Conservation (phyloP, 2,329 filamentous ascomycete genomes). For the Juglanconis sp. region DNA sequence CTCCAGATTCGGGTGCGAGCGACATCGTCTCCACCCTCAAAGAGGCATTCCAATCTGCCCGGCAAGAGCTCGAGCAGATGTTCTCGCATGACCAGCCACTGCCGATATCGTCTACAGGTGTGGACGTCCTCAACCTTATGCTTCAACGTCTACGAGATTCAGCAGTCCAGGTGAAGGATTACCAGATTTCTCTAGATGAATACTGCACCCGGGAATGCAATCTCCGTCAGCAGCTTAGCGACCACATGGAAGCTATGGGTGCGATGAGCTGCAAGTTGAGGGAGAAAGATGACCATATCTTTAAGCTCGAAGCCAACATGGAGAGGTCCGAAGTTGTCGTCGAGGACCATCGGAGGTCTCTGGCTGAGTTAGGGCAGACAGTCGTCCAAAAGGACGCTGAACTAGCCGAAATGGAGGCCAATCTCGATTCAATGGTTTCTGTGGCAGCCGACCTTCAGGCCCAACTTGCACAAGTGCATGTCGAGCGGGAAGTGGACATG, state of each 20-base stretch:
- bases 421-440: not conserved
- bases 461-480: not conserved
- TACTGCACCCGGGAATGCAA: not conserved
- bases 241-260: not conserved
- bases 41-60: constrained; percentile 5
- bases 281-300: constrained; percentile 1
- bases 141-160: constrained; percentile 1
- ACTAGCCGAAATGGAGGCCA: not conserved
- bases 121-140: not conserved
- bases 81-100: not conserved
- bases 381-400: not conserved
- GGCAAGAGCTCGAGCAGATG: not conserved
- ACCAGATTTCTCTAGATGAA: not conserved
- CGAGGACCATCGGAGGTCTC: not conserved
- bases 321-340: not conserved
- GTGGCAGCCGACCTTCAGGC: not conserved
- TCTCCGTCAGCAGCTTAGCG: not conserved
- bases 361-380: not conserved
- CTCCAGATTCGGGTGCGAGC: not conserved
- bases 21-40: not conserved
- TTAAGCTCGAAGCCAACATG: not conserved
- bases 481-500: not conserved
- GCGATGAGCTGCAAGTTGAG: not conserved
- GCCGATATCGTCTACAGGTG: not conserved
- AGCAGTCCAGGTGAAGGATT: not conserved